Conservation (phyloP, 75 land plant genomes). For the Ceratopteris richardii region DNA sequence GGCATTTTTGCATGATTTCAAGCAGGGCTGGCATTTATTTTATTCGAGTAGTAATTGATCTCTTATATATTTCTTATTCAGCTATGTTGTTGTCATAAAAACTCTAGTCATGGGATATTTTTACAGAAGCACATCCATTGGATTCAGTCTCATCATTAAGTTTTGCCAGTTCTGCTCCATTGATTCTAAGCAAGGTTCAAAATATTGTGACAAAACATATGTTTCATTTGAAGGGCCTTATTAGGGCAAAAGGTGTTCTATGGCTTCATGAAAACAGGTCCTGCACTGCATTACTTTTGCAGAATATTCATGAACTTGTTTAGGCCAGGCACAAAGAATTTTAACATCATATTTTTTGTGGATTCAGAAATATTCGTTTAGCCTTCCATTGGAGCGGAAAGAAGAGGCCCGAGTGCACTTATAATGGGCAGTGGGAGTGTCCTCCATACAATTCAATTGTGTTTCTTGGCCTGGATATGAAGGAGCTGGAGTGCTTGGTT, state of each 20-base stretch:
- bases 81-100: too few relatives aligned
- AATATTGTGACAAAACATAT: constrained; percentile 1
- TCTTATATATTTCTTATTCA: too few relatives aligned
- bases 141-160: not conserved
- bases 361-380: constrained; percentile 6
- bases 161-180: constrained; percentile 10
- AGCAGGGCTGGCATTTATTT: too few relatives aligned
- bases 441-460: constrained; percentile 9
- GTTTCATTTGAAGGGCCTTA: not conserved
- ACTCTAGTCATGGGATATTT: too few relatives aligned
- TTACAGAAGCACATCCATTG: not conserved
- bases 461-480: constrained; percentile 8
- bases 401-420: constrained; percentile 11
- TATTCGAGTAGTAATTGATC: too few relatives aligned
- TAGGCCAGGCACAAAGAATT: not conserved
- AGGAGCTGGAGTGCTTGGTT: constrained; percentile 6
- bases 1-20: too few relatives aligned
- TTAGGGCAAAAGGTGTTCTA: constrained; percentile 13
- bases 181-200: constrained; percentile 8
- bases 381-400: constrained; percentile 15
- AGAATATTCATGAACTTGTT: not conserved
- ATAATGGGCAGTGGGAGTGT: constrained; percentile 11
- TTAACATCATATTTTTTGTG: not conserved
- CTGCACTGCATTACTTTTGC: too few relatives aligned
- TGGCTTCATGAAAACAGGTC: constrained; percentile 14